These are phyloP conservation scores for Pilaira anomala DNA, from an alignment of 192 early-diverging fungal species.

Conservation along the genomic window DNA sequence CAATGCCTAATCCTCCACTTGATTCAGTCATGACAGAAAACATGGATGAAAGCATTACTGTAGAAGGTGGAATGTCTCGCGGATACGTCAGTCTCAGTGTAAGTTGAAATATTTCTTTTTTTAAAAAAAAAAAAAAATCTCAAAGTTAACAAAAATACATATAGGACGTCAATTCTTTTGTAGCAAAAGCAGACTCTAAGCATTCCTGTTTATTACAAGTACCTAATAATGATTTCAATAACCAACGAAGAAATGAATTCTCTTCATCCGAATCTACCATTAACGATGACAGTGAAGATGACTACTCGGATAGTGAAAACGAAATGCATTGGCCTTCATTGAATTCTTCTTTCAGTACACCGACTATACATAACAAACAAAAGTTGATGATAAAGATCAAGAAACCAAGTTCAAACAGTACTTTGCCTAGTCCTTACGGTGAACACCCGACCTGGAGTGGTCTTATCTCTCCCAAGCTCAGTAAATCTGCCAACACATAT, in stretches of 20 bases:
- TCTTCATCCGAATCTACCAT: slow-evolving; percentile 9
- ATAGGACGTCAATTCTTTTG: slow-evolving; percentile 38
- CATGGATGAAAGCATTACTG: slow-evolving; percentile 9
- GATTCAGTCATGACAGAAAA: slow-evolving; percentile 13
- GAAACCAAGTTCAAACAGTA: slow-evolving; percentile 7
- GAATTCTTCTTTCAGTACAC: slow-evolving; percentile 2
- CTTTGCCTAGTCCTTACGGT: slow-evolving; percentile 4
- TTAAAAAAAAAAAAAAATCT: neutral
- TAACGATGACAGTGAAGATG: slow-evolving; percentile 13
- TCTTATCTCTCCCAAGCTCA: neutral
- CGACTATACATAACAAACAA: neutral
- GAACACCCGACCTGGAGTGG: neutral
- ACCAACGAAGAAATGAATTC: neutral
- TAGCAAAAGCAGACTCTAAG: slow-evolving; percentile 33
- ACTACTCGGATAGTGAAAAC: slow-evolving; percentile 6
- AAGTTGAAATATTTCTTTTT: slow-evolving; percentile 7
- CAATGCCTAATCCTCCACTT: neutral
- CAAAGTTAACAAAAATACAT: neutral
- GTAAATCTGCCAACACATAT: no score
- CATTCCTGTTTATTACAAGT: slow-evolving; percentile 8
- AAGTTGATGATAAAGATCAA: slow-evolving; percentile 25
- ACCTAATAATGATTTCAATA: neutral
- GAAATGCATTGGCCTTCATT: neutral
- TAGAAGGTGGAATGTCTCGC: slow-evolving; percentile 21
- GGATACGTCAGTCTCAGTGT: slow-evolving; percentile 29